Base-by-base conservation (phyloP, 305 asterid species). In the Solanum hybrid region DNA sequence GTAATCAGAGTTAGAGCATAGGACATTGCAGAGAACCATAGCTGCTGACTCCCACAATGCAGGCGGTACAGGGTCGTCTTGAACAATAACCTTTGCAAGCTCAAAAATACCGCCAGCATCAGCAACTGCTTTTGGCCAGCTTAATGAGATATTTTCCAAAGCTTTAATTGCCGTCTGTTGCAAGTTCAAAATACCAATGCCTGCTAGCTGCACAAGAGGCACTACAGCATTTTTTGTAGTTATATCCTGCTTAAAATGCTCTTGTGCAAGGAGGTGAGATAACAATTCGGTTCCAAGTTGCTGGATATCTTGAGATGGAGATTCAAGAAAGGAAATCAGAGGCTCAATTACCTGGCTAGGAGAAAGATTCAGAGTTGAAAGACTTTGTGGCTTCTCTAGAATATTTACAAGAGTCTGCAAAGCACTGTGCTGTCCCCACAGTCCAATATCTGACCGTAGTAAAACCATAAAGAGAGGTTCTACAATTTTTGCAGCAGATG, bases 381-480 rank as follows among this genome's bases (percentile, higher is more conserved):
- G 95, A 90, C 95, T 92, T 84, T 95, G 95, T 75, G 99, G 98
- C 92, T 97, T 97, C 95, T 97, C 99, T 89, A 97, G 91, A 89
- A 97, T 92, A 91, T 97, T 97, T 89, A 97, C 96, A 84, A 97
- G 98, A 66, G 98, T 95, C 93, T 97, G 98, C 90, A 97, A 87
- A 89, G 98, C 96, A 92, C 99, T 96, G 89, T 97, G 98, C 87
- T 97, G 99, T 88, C 99, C 99, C 96, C 95, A 92, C 87, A 94
- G 89, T 86, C 95, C 95, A 75, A 96, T 91, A 94, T 97, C 98
- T 81, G 94, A 90, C 90, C 95, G 92, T 73, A 93, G 95, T 90
- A 96, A 93, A 79, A 97, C 93, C 92, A 85, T 79, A 92, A 97
- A 95, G 84, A 97, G 95, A 87, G 99, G 99, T 88, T 97, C 98